Base-by-base conservation (phyloP, 192 early-diverging fungal species). In the Coemansia sp. region DNA sequence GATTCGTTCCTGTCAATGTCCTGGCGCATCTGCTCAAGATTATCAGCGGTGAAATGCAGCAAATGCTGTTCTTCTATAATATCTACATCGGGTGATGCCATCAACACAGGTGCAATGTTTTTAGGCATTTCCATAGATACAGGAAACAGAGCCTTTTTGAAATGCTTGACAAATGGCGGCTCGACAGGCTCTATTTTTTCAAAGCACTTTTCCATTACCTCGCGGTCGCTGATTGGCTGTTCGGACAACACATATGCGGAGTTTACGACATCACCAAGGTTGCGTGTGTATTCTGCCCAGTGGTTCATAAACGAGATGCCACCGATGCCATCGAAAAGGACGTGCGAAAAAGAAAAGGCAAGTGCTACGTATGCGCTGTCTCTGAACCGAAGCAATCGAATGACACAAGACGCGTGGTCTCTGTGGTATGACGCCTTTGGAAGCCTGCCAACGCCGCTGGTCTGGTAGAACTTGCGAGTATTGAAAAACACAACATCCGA, bases 201-300 rank as follows among this genome's bases (percentile, higher is more conserved):
- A 64, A 83, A 73, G 65, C 71, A 71, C 33, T 63, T 51, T 12
- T 62, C 51, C 51, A 83, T 68, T 0, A 67, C 61, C 8, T 53
- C 57, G 56, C 81, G 75, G 37, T 72, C 65, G 15, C 63, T 68
- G 18, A 68, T 22, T 8, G 81, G 81, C 18, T 61, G 70, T 4
- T 53, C 14, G 8, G 60, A 35, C 0, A 83, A 73, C 61, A 32
- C 38, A 35, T 64, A 69, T 0, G 15, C 45, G 2, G 54, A 37
- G 34, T 63, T 65, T 28, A 65, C 72, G 11, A 64, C 63, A 7
- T 12, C 37, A 39, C 14, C 28, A 5, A 73, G 38, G 51, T 75
- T 69, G 64, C 81, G 72, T 9, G 69, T 51, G 48, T 78, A 75
- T 43, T 74, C 75, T 1, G 81, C 75, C 81, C 75, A 78, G 60